Conservation (phyloP, 2,329 filamentous ascomycete genomes). For the Colletotrichum spinosum region DNA sequence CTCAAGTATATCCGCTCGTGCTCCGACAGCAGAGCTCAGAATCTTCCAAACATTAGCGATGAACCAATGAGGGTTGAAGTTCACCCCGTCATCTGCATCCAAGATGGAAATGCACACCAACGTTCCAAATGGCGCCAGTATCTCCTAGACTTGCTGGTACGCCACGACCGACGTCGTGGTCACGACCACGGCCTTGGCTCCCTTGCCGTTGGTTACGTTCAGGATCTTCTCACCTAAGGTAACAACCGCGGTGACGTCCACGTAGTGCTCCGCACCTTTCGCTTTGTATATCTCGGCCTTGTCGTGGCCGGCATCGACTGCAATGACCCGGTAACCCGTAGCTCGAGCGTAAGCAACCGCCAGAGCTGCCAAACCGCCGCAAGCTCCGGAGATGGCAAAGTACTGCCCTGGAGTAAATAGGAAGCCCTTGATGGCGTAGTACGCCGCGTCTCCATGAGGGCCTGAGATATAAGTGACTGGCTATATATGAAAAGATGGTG, state of each 20-base stretch:
- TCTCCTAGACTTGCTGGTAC: slow-evolving; percentile 48
- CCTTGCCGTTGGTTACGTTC: slow-evolving; percentile 40
- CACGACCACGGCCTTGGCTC: slow-evolving; percentile 46
- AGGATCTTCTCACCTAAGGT: slow-evolving; percentile 42
- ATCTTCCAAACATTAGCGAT: slow-evolving; percentile 50
- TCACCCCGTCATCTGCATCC: slow-evolving; percentile 38
- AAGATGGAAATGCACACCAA: slow-evolving; percentile 54
- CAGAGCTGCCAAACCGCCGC: slow-evolving; percentile 53
- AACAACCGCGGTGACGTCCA: slow-evolving; percentile 46
- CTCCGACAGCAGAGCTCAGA: slow-evolving; percentile 50
- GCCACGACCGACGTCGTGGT: slow-evolving; percentile 45
- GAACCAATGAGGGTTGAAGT: slow-evolving; percentile 49
- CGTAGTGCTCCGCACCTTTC: slow-evolving; percentile 51
- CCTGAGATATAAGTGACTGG: too few relatives aligned
- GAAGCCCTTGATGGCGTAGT: slow-evolving; percentile 52
- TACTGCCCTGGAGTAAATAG: slow-evolving; percentile 47
- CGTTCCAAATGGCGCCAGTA: slow-evolving; percentile 52
- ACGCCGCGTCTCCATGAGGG: slow-evolving; percentile 53
- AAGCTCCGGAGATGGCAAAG: slow-evolving; percentile 52
- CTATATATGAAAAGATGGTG: too few relatives aligned
- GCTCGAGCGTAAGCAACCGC: slow-evolving; percentile 53
- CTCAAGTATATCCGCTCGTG: slow-evolving; percentile 51
- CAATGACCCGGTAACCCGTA: slow-evolving; percentile 55
- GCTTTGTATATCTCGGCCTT: slow-evolving; percentile 45
- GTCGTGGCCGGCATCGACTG: slow-evolving; percentile 49